Conservation (phyloP, 495 filamentous ascomycete genomes). For the Penicillium cosmopolitanum region DNA sequence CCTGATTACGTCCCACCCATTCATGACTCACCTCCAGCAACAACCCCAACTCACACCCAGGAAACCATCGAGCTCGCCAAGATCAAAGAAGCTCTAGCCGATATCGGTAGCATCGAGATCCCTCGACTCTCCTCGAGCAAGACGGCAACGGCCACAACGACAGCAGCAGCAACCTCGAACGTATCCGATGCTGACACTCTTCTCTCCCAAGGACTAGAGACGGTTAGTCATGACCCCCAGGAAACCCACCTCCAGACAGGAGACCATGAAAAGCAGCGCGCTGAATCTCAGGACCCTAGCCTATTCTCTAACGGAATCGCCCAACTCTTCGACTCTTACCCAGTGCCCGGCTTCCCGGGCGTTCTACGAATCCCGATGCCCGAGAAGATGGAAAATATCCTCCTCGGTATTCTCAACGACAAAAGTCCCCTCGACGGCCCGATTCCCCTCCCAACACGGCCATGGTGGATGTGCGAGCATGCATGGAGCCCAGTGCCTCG, state of each 20-base stretch:
- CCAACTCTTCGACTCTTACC: not conserved
- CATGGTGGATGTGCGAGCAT: conserved; percentile 4
- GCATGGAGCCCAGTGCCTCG: not conserved
- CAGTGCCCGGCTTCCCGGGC: not conserved
- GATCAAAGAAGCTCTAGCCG: not conserved
- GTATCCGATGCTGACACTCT: conserved; percentile 15
- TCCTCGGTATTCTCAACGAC: conserved; percentile 6
- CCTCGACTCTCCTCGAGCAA: conserved; percentile 1
- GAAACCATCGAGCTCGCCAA: not conserved
- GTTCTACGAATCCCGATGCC: conserved; percentile 14
- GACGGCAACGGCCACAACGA: not conserved
- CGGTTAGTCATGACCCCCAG: conserved; percentile 18
- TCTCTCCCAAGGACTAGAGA: conserved; percentile 16
- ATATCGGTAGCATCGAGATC: not conserved
- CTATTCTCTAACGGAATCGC: conserved; percentile 14
- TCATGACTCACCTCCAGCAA: not conserved
- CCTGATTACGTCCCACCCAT: conserved; percentile 1
- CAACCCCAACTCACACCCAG: conserved; percentile 7
- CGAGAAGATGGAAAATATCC: not conserved
- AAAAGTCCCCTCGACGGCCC: not conserved
- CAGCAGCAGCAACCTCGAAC: conserved; percentile 3
- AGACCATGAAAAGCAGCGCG: not conserved
- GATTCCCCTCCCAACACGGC: not conserved
- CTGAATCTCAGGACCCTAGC: conserved; percentile 16
- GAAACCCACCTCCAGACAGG: conserved; percentile 1